These are phyloP conservation scores for Wallacemonas sp. DNA, from an alignment of 208 protist genomes.

Conservation along the genomic window DNA sequence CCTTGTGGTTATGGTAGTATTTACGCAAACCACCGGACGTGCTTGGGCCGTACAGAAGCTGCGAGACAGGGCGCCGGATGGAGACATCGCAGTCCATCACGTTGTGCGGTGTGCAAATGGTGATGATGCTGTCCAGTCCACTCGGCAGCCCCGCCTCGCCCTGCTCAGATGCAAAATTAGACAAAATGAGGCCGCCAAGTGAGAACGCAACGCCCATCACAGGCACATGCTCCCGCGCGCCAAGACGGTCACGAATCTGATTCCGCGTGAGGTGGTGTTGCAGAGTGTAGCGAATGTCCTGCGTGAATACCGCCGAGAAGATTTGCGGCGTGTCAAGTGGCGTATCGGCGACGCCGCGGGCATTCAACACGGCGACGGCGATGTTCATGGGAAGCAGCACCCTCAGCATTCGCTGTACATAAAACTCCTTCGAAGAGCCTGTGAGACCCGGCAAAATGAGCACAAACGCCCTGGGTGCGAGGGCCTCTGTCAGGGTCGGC, in stretches of 20 bases:
- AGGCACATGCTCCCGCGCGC: slow-evolving; percentile 18
- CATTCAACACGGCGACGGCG: slow-evolving; percentile 48
- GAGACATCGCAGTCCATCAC: slow-evolving; percentile 24
- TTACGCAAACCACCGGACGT: slow-evolving; percentile 25
- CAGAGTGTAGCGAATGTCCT: slow-evolving; percentile 57
- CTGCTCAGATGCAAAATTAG: slow-evolving; percentile 63
- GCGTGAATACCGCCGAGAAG: slow-evolving; percentile 61
- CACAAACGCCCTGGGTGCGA: slow-evolving; percentile 34
- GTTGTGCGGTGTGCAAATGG: slow-evolving; percentile 52
- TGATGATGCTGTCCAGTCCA: slow-evolving; percentile 36
- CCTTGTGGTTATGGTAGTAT: slow-evolving; percentile 52
- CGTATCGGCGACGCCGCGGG: slow-evolving; percentile 58
- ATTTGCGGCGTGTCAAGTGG: slow-evolving; percentile 53
- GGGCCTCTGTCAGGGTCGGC: too few species aligned
- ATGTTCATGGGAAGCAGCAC: slow-evolving; percentile 26
- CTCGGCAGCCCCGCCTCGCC: slow-evolving; percentile 24
- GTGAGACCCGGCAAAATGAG: slow-evolving; percentile 67
- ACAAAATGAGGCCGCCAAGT: slow-evolving; percentile 58
- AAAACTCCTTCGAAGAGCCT: slow-evolving; percentile 42
- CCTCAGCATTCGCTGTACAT: slow-evolving; percentile 51
- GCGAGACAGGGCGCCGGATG: slow-evolving; percentile 19
- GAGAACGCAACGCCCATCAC: slow-evolving; percentile 67
- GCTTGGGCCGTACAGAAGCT: slow-evolving; percentile 24
- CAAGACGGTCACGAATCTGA: neutral
- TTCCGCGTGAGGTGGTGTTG: slow-evolving; percentile 29